Percentiles rank a stretch among this genome's conserved stretches.
These are phyloP conservation scores for Schizosaccharomyces versatilis DNA, from an alignment of 1,139 yeast genomes.

Conservation along the genomic window DNA sequence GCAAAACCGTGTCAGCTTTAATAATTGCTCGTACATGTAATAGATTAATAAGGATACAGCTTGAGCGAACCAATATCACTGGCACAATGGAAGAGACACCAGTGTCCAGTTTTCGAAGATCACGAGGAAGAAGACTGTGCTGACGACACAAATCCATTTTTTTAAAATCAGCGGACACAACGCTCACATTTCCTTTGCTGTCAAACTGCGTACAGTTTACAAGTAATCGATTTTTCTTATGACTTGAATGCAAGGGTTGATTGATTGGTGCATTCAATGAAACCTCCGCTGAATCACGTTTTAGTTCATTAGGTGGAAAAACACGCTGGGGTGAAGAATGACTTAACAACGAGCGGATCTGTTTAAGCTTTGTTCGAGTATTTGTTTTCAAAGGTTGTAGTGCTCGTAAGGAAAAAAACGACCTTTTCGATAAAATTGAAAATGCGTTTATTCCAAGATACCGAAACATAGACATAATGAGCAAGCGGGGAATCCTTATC, in stretches of 20 bases:
- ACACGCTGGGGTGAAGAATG: no score
- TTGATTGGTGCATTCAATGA: no score
- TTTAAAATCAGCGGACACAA: constrained; percentile 56
- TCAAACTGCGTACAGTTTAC: constrained; percentile 61
- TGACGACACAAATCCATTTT: constrained; percentile 40
- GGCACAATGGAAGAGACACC: constrained; percentile 80
- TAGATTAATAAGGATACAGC: constrained; percentile 57
- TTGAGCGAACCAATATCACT: constrained; percentile 53
- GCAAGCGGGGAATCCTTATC: no score
- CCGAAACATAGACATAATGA: no score
- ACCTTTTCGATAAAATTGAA: no score
- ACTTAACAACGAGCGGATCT: no score
- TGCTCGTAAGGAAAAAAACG: no score
- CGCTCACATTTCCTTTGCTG: constrained; percentile 43
- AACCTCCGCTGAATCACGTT: no score
- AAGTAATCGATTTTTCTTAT: constrained; percentile 8
- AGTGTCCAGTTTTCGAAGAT: constrained; percentile 67
- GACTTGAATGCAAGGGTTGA: background rate
- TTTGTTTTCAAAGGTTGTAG: no score
- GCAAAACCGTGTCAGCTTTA: constrained; percentile 55
- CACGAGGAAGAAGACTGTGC: constrained; percentile 62
- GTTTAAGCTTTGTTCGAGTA: no score
- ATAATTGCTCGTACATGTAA: constrained; percentile 73
- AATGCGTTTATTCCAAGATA: no score
- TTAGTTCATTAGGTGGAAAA: no score